Evolutionary conservation across 805 yeast genomes (phyloP).

Genomic region (Tetrapisispora taiwanensis): DNA sequence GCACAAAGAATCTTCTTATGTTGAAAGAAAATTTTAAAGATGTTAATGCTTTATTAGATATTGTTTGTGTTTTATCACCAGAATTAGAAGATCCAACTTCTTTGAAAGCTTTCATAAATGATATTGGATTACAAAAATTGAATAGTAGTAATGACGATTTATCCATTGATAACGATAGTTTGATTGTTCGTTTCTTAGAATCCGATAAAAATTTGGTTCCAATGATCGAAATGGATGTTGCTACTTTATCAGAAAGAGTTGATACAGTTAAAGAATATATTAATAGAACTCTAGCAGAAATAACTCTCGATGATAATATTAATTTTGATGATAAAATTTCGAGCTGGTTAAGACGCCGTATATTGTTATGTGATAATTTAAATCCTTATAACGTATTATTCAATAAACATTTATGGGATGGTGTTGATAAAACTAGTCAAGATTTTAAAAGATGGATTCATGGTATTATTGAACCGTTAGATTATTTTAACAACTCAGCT

Average conservation of each 20-base stretch:
- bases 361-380: conserved; percentile 16
- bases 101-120: conserved; percentile 11
- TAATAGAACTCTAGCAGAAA: conserved; percentile 5
- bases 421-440: neutral
- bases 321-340: neutral
- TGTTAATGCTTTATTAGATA: conserved; percentile 13
- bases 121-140: neutral
- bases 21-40: conserved; percentile 6
- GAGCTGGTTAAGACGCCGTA: conserved; percentile 20
- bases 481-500: conserved; percentile 16
- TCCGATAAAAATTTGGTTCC: conserved; percentile 13
- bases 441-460: conserved; percentile 19
- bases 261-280: conserved; percentile 9
- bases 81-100: conserved; percentile 21
- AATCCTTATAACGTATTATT: conserved; percentile 11
- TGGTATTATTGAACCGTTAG: conserved; percentile 24
- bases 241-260: conserved; percentile 9
- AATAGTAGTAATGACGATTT: neutral
- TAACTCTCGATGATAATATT: conserved; percentile 1
- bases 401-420: conserved; percentile 20
- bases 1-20: conserved; percentile 7
- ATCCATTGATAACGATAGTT: conserved; percentile 9
- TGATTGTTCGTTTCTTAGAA: conserved; percentile 21
- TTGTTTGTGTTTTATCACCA: conserved; percentile 25
- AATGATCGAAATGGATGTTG: conserved; percentile 18